phyloP scores from a whole-genome alignment of 2,329 filamentous ascomycete species.

The Diplodia mutila region DNA sequence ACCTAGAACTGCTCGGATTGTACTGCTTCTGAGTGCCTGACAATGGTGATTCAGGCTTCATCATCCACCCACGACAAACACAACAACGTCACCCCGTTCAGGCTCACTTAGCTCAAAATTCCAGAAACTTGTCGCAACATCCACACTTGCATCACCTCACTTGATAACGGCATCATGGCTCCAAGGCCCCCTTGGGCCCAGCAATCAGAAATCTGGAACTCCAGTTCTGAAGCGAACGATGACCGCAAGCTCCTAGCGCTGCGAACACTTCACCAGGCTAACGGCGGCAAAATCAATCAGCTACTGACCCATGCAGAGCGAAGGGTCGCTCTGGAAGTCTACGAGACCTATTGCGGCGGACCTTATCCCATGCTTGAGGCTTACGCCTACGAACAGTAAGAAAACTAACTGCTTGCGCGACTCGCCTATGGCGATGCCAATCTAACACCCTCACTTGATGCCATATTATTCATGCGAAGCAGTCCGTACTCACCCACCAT shows the following conservation, averaged over 20 bases:
- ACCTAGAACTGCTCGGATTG: neutral
- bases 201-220: neutral
- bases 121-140: neutral
- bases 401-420: neutral
- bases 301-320: neutral
- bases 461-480: neutral
- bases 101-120: neutral
- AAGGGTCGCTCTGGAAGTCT: neutral
- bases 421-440: neutral
- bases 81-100: neutral
- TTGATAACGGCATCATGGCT: neutral
- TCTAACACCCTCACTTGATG: neutral
- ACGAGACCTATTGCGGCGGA: neutral
- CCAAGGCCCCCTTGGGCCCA: neutral
- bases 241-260: neutral
- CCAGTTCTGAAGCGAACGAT: neutral
- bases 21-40: neutral
- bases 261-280: neutral
- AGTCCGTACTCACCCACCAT: neutral
- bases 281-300: neutral
- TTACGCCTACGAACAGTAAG: slow-evolving; percentile 8
- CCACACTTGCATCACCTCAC: neutral
- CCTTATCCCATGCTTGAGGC: neutral
- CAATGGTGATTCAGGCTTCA: too few species aligned
- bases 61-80: neutral